Evolutionary conservation across 257 asterid genomes (phyloP).

Genomic region (Eucommia ulmoides): DNA sequence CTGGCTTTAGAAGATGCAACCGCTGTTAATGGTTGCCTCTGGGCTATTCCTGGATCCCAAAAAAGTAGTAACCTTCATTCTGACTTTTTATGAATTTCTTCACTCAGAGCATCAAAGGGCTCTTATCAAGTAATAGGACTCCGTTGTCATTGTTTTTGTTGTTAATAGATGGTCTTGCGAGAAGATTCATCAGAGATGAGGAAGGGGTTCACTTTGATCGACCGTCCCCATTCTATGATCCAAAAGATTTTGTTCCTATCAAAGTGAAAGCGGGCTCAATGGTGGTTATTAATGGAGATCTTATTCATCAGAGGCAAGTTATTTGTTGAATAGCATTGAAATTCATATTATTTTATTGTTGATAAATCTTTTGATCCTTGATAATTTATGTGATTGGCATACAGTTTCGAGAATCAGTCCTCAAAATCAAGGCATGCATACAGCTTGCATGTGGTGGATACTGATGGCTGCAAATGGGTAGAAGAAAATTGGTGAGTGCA

Average conservation of each 20-base stretch:
- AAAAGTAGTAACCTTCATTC: too few relatives aligned
- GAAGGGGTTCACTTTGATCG: constrained; percentile 72
- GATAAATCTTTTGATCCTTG: neutral
- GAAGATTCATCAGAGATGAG: constrained; percentile 87
- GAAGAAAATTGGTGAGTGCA: constrained; percentile 73
- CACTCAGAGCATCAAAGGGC: too few relatives aligned
- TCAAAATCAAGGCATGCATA: constrained; percentile 72
- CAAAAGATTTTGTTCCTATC: constrained; percentile 53
- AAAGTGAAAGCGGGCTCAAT: constrained; percentile 77
- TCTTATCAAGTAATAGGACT: too few relatives aligned
- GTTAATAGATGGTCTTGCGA: constrained; percentile 61
- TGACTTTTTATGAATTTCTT: too few relatives aligned
- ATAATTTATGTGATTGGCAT: constrained; percentile 3
- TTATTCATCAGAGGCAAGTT: constrained; percentile 65
- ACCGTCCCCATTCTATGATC: constrained; percentile 61
- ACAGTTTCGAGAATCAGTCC: constrained; percentile 83
- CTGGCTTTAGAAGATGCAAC: constrained; percentile 74
- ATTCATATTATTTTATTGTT: neutral
- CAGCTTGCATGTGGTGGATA: constrained; percentile 81
- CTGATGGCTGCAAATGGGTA: constrained; percentile 81
- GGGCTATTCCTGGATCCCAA: constrained; percentile 91
- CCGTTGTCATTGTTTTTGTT: neutral
- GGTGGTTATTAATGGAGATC: too few relatives aligned
- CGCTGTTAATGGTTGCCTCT: too few relatives aligned
- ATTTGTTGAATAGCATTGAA: neutral